These are phyloP conservation scores for Pyronema omphalodes DNA, from an alignment of 495 filamentous ascomycete species.

Conservation along the genomic window DNA sequence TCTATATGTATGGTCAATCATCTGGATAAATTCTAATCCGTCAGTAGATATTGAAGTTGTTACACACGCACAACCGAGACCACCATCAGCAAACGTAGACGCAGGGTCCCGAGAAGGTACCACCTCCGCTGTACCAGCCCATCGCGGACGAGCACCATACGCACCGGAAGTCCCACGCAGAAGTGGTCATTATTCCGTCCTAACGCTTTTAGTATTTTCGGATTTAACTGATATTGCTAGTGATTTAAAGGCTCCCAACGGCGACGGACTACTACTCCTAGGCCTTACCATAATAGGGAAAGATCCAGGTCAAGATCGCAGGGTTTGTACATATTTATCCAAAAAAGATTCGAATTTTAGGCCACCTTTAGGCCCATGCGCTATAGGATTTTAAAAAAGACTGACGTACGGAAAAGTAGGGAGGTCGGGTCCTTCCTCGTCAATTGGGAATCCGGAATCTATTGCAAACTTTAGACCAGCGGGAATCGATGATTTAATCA, in stretches of 20 bases:
- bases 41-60: not conserved
- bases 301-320: not conserved
- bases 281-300: not conserved
- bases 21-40: not conserved
- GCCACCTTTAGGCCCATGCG: not conserved
- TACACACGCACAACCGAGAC: not conserved
- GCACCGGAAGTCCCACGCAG: not conserved
- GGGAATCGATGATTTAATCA: slow-evolving; percentile 18
- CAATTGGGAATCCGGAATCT: slow-evolving; percentile 12
- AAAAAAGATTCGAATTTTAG: not conserved
- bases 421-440: not conserved
- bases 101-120: not conserved
- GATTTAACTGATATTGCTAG: not conserved
- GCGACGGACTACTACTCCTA: not conserved
- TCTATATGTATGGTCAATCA: no score
- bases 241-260: slow-evolving; percentile 1
- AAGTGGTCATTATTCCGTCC: not conserved
- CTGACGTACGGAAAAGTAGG: not conserved
- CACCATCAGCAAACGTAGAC: not conserved
- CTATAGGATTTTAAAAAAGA: not conserved
- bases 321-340: not conserved
- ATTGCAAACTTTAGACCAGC: slow-evolving; percentile 15
- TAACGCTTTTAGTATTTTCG: not conserved
- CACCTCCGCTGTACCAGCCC: not conserved
- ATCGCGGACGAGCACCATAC: not conserved